These are phyloP conservation scores for Boletus semigastroideus DNA, from an alignment of 1,284 basidiomycete genomes.

Conservation along the genomic window DNA sequence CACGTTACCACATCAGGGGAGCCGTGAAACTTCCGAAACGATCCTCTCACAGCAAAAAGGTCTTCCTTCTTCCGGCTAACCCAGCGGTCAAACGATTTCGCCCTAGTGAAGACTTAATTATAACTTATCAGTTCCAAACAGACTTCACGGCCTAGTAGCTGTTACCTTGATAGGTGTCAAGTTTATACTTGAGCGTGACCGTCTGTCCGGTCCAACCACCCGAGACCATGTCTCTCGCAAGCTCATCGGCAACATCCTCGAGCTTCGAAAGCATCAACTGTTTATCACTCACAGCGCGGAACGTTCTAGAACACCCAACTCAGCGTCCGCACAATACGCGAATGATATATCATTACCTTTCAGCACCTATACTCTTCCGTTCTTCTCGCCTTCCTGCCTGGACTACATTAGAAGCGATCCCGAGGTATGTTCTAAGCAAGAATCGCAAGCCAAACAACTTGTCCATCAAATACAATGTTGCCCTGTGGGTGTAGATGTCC, in stretches of 20 bases:
- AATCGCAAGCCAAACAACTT: conserved; percentile 79
- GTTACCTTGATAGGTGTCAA: conserved; percentile 75
- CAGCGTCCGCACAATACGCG: neutral
- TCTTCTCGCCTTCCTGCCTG: conserved; percentile 74
- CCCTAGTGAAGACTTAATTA: conserved; percentile 71
- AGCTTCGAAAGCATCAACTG: conserved; percentile 73
- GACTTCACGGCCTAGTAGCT: conserved; percentile 17
- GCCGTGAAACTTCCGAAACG: neutral
- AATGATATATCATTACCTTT: conserved; percentile 52
- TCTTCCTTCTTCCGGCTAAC: conserved; percentile 75
- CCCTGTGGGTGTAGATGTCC: conserved; percentile 78
- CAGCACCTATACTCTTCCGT: conserved; percentile 87
- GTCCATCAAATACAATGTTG: conserved; percentile 75
- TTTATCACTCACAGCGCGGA: conserved; percentile 63
- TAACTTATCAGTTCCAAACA: conserved; percentile 3
- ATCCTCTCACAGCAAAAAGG: conserved; percentile 61
- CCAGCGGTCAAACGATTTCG: conserved; percentile 75
- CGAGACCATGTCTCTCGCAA: conserved; percentile 74
- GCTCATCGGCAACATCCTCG: conserved; percentile 74
- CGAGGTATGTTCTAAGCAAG: conserved; percentile 76
- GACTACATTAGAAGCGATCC: conserved; percentile 82
- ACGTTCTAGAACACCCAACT: conserved; percentile 57
- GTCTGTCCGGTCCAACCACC: conserved; percentile 76
- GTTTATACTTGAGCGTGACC: conserved; percentile 78
- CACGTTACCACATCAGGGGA: conserved; percentile 5